phyloP scores from a whole-genome alignment of 352 stramenopile species.

The Pilasporangium apinafurcum region DNA sequence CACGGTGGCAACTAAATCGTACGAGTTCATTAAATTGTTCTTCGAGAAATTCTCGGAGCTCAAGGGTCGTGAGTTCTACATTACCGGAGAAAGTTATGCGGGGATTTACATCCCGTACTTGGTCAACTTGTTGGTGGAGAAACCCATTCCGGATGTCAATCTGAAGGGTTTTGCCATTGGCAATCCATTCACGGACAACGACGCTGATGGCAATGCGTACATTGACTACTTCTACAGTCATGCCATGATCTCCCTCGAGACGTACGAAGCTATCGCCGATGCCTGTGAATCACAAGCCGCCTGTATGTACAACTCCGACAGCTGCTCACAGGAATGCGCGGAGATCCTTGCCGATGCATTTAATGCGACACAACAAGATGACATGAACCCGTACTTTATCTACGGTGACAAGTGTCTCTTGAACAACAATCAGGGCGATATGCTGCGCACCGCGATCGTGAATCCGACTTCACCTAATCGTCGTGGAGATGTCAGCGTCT shows the following conservation, averaged over 20 bases:
- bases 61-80: slow-evolving; percentile 64
- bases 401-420: slow-evolving; percentile 70
- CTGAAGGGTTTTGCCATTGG: slow-evolving; percentile 63
- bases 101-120: slow-evolving; percentile 88
- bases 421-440: slow-evolving; percentile 37
- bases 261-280: slow-evolving; percentile 48
- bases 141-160: too few relatives aligned
- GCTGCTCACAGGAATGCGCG: slow-evolving; percentile 36
- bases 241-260: slow-evolving; percentile 64
- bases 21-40: slow-evolving; percentile 64
- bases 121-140: slow-evolving; percentile 54
- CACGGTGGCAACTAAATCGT: slow-evolving; percentile 53
- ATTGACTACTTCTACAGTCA: slow-evolving; percentile 83
- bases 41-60: slow-evolving; percentile 64
- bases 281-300: slow-evolving; percentile 34
- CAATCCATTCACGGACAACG: slow-evolving; percentile 39
- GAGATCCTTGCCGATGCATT: slow-evolving; percentile 37
- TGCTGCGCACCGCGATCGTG: slow-evolving; percentile 23
- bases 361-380: slow-evolving; percentile 23
- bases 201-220: slow-evolving; percentile 48
- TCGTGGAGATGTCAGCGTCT: slow-evolving; percentile 43
- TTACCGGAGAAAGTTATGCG: slow-evolving; percentile 79
- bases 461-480: slow-evolving; percentile 15
- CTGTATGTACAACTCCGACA: slow-evolving; percentile 40
- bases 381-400: slow-evolving; percentile 67